phyloP scores from a whole-genome alignment of 139 green algal species.

The Tetradesmus lagerheimii region DNA sequence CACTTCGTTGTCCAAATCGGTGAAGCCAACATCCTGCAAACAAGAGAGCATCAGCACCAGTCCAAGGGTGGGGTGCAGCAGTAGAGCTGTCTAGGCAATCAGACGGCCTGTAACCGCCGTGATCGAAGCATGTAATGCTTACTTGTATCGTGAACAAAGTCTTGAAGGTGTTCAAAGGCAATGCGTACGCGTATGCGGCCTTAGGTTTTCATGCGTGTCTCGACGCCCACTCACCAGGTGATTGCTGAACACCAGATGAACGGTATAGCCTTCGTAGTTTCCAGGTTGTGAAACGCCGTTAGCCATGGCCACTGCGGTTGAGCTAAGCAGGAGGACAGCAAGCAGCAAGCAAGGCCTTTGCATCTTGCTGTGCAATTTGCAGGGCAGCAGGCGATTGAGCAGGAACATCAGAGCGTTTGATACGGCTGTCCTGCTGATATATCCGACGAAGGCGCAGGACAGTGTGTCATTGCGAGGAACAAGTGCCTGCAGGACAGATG shows the following conservation, averaged over 20 bases:
- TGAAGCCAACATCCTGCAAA: conserved; percentile 48
- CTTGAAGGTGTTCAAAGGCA: background rate
- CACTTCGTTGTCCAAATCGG: conserved; percentile 60
- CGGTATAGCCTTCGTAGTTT: conserved; percentile 14
- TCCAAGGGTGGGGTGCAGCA: background rate
- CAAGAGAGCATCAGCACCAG: background rate
- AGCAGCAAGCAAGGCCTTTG: background rate
- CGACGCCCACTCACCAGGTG: conserved; percentile 57
- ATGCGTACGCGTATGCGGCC: background rate
- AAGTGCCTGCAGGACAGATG: background rate
- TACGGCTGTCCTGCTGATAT: no score
- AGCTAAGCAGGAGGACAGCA: background rate
- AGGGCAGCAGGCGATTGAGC: no score
- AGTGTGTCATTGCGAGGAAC: background rate
- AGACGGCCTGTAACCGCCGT: background rate
- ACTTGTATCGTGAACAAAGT: background rate
- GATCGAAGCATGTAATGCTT: no score
- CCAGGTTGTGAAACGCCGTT: background rate
- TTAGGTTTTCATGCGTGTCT: background rate
- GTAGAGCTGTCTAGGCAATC: background rate
- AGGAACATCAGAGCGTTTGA: no score
- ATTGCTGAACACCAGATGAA: conserved; percentile 71
- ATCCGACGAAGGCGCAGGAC: background rate
- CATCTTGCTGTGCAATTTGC: background rate
- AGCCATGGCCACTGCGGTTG: background rate